Base-by-base conservation (phyloP, 805 yeast genomes). In the Dipodascus albidus region DNA sequence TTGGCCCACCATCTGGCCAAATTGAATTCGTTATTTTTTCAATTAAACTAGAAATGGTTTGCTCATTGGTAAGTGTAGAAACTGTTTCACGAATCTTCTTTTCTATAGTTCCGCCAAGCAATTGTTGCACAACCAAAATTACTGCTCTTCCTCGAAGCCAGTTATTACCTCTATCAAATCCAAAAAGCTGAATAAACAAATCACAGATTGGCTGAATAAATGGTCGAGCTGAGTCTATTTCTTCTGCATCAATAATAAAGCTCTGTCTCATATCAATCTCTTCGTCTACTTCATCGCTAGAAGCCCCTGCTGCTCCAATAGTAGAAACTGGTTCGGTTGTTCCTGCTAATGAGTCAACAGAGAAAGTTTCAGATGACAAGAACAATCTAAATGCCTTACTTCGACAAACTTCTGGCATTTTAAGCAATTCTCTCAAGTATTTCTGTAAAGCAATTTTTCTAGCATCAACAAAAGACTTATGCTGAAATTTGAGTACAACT, bases 121-220 rank as follows among this genome's bases (percentile, higher is more conserved):
- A 67, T 64, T 88, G 96, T 65, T 89, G 96, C 52, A 90, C 69
- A 2, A 90, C 79, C 3, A 88, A 81, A 41, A 89, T 75, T 6
- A 88, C 73, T 0, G 96, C 96, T 48, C 89, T 73, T 0, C 96
- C 97, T 52, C 96, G 71, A 1, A 90, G 67, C 95, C 96, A 87
- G 49, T 81, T 79, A 49, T 80, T 81, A 1, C 85, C 74, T 49
- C 71, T 74, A 52, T 80, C 78, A 21, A 87, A 67, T 27, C 85
- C 80, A 67, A 90, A 90, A 1, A 88, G 62, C 0, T 83, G 72
- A 19, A 87, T 76, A 51, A 89, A 75, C 9, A 87, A 64, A 57
- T 88, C 95, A 58, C 91, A 83, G 2, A 90, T 81, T 0, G 96
- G 95, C 61, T 82, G 84, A 14, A 88, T 83, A 67, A 87, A 87